These are phyloP conservation scores for Trametes pubescens DNA, from an alignment of 1,284 basidiomycete species.

Conservation along the genomic window DNA sequence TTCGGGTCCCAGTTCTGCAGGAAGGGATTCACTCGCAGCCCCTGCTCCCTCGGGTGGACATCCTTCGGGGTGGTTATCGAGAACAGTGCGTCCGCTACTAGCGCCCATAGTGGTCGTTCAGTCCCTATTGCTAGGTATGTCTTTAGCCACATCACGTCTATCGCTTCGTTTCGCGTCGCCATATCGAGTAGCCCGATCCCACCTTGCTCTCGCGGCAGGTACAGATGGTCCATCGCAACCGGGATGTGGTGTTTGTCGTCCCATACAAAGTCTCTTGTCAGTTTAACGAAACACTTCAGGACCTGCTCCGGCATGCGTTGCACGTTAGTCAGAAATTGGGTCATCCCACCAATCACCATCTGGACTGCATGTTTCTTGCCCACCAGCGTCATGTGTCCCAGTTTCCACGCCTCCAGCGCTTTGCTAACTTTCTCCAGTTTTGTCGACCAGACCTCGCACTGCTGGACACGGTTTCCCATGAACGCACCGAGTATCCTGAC, in stretches of 20 bases:
- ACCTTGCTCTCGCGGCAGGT: background rate
- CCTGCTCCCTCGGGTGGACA: background rate
- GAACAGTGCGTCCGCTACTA: background rate
- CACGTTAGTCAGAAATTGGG: background rate
- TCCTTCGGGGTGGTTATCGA: background rate
- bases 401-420: background rate
- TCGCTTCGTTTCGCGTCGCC: background rate
- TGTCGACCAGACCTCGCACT: background rate
- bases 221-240: background rate
- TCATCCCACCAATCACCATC: background rate
- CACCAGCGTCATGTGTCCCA: too few species aligned
- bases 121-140: background rate
- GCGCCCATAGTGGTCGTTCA: background rate
- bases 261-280: background rate
- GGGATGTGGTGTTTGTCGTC: background rate
- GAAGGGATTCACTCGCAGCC: background rate
- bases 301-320: background rate
- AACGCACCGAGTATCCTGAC: background rate
- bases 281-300: background rate
- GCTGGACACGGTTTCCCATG: background rate
- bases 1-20: background rate
- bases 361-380: background rate
- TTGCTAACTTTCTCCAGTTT: background rate
- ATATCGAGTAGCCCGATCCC: background rate
- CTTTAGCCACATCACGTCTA: background rate